phyloP scores from a whole-genome alignment of 2,329 filamentous ascomycete genomes.

The Claviceps arundinis region DNA sequence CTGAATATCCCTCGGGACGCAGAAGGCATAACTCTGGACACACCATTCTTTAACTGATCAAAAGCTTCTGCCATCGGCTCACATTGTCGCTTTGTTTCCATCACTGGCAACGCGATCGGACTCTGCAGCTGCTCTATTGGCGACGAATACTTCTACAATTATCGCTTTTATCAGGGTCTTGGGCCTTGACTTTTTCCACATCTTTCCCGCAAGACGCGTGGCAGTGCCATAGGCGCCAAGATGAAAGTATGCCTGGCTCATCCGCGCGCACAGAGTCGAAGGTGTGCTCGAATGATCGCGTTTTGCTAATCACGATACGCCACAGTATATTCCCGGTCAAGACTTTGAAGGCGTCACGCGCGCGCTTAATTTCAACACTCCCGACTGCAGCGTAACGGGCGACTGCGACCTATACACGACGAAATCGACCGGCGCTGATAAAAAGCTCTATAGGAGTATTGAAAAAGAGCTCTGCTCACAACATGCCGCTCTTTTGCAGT shows the following conservation, averaged over 20 bases:
- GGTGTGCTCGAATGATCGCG: not conserved
- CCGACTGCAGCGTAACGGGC: slow-evolving; percentile 82
- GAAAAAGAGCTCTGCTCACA: slow-evolving; percentile 83
- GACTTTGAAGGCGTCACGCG: slow-evolving; percentile 86
- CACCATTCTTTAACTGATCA: no score
- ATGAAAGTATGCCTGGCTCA: slow-evolving; percentile 23
- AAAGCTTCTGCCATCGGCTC: no score
- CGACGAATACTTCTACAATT: no score
- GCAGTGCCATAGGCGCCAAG: slow-evolving; percentile 8
- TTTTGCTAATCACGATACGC: not conserved
- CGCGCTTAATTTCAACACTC: slow-evolving; percentile 89
- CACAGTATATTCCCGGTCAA: slow-evolving; percentile 76
- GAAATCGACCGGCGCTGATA: slow-evolving; percentile 87
- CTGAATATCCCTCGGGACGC: no score
- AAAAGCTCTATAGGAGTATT: slow-evolving; percentile 94
- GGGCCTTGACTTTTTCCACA: no score
- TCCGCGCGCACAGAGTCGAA: not conserved
- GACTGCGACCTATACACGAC: slow-evolving; percentile 96
- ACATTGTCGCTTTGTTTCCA: no score
- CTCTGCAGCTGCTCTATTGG: no score
- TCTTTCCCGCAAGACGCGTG: not conserved
- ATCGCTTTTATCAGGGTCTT: no score
- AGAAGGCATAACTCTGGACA: no score
- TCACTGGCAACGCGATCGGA: no score
- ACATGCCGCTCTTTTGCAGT: slow-evolving; percentile 74